Evolutionary conservation across 169 alveolate genomes (phyloP).

Genomic region (Cryptosporidium sp.): DNA sequence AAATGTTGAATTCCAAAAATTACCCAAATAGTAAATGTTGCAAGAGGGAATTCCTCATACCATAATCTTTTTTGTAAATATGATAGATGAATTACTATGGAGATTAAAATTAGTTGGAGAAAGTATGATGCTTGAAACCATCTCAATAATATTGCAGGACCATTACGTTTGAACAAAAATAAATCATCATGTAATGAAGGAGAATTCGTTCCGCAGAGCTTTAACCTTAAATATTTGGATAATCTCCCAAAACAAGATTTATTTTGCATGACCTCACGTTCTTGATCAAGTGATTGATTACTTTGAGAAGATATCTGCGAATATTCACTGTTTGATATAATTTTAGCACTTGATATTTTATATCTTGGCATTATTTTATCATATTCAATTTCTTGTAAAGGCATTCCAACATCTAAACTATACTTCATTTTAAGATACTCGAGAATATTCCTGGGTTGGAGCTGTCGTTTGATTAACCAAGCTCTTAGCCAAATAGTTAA

Average conservation of each 20-base stretch:
- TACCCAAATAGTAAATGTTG: constrained; percentile 65
- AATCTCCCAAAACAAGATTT: constrained; percentile 10
- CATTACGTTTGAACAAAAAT: constrained; percentile 56
- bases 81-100: constrained; percentile 66
- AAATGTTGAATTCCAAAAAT: constrained; percentile 55
- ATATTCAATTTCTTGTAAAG: constrained; percentile 72
- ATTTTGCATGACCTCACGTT: constrained; percentile 8
- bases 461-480: constrained; percentile 45
- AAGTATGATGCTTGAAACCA: constrained; percentile 75
- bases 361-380: constrained; percentile 74
- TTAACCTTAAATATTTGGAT: constrained; percentile 14
- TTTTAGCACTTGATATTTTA: constrained; percentile 7
- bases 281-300: background rate
- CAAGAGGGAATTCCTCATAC: constrained; percentile 41
- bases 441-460: constrained; percentile 56
- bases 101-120: constrained; percentile 53
- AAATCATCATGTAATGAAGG: constrained; percentile 71
- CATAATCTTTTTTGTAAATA: constrained; percentile 60
- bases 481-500: constrained; percentile 56
- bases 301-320: constrained; percentile 41
- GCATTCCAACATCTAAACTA: constrained; percentile 72
- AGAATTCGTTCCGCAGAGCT: constrained; percentile 48
- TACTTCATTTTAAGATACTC: constrained; percentile 71
- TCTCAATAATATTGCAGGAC: constrained; percentile 53
- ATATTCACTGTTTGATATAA: background rate